Conservation (phyloP, 495 filamentous ascomycete species). For the Glonium stellatum region DNA sequence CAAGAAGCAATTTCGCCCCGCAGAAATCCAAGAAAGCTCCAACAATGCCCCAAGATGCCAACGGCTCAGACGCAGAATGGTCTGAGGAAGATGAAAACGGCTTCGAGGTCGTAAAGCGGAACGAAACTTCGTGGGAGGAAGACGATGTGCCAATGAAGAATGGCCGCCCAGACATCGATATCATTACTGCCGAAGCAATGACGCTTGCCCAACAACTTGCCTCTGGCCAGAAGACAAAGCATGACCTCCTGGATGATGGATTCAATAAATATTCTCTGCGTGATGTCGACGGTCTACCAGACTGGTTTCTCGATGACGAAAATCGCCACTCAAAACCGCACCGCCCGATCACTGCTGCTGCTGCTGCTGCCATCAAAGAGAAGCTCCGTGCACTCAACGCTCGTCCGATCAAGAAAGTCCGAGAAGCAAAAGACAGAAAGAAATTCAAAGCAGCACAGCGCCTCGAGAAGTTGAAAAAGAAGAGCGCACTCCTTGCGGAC, state of each 20-base stretch:
- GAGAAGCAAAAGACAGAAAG: conserved; percentile 90
- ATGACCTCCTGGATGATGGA: conserved; percentile 77
- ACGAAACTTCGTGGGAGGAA: conserved; percentile 63
- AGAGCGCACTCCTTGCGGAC: conserved; percentile 75
- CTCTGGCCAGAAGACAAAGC: conserved; percentile 67
- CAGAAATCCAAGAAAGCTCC: not conserved
- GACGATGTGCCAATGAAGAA: conserved; percentile 51
- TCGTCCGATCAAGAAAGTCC: conserved; percentile 97
- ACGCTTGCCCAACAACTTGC: conserved; percentile 90
- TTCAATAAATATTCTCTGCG: conserved; percentile 92
- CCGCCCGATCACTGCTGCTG: conserved; percentile 83
- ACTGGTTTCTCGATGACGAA: conserved; percentile 98
- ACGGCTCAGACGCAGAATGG: conserved; percentile 41
- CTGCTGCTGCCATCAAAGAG: conserved; percentile 87
- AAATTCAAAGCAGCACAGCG: conserved; percentile 88
- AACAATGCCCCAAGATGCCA: conserved; percentile 15
- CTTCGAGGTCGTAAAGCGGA: conserved; percentile 49
- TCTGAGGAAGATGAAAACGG: conserved; percentile 28
- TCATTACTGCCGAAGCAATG: conserved; percentile 98
- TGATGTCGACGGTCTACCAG: conserved; percentile 86
- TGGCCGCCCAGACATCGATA: conserved; percentile 72
- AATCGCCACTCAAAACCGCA: conserved; percentile 70
- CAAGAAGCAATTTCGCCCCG: not conserved
- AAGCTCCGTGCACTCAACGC: conserved; percentile 92
- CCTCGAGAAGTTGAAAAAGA: conserved; percentile 91